Conservation (phyloP, 1,139 yeast species). For the Arxiozyma telluris region DNA sequence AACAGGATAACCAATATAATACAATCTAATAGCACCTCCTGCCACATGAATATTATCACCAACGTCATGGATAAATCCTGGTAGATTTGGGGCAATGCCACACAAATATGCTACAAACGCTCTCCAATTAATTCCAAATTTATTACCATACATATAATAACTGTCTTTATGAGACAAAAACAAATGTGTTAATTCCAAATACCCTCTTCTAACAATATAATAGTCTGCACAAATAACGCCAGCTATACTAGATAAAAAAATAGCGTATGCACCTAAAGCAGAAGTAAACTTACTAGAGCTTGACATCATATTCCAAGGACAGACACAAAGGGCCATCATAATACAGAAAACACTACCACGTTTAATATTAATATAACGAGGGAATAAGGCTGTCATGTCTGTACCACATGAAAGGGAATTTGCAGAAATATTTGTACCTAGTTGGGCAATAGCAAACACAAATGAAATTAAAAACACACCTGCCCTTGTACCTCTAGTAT, state of each 20-base stretch:
- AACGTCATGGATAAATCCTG: conserved; percentile 60
- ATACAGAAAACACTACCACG: conserved; percentile 82
- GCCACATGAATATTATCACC: conserved; percentile 45
- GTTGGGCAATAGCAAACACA: conserved; percentile 75
- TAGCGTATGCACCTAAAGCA: conserved; percentile 76
- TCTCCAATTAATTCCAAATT: conserved; percentile 71
- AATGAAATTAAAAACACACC: conserved; percentile 76
- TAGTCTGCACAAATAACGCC: conserved; percentile 78
- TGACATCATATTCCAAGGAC: conserved; percentile 82
- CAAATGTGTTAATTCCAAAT: conserved; percentile 52
- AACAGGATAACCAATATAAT: conserved; percentile 61
- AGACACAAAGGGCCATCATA: conserved; percentile 60
- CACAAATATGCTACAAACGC: conserved; percentile 62
- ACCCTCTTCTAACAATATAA: conserved; percentile 67
- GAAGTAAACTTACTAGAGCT: conserved; percentile 73
- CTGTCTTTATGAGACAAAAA: conserved; percentile 40
- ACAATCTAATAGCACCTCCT: conserved; percentile 61
- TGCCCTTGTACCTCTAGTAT: conserved; percentile 65
- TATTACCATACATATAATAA: conserved; percentile 50
- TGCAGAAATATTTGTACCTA: conserved; percentile 85
- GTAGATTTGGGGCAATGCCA: conserved; percentile 77
- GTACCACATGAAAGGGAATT: conserved; percentile 87
- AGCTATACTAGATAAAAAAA: conserved; percentile 76
- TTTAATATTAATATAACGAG: conserved; percentile 70
- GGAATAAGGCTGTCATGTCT: conserved; percentile 76